Base-by-base conservation (phyloP, 495 filamentous ascomycete species). In the Elaphomyces granulatus region DNA sequence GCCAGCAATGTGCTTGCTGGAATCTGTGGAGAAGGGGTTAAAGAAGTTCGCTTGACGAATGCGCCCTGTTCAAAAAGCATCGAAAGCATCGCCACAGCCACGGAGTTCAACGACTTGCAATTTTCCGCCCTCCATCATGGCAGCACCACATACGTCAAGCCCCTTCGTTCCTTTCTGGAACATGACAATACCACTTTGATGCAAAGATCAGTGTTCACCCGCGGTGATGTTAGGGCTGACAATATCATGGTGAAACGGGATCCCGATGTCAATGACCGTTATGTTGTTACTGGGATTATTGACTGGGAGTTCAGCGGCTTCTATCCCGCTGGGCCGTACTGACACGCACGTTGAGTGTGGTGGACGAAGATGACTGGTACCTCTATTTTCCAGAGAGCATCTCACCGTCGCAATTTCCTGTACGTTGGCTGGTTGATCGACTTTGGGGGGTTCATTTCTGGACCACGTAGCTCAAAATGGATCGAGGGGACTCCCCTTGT, bases 191-290 rank as follows among this genome's bases (percentile, higher is more conserved):
- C 45, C 7, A 41, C 31, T 23, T 40, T 37, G 15, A 19, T 30
- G 3, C 40, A 34, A 16, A 42, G 37, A 34, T 45, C 40, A 1
- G 59, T 64, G n/a, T 63, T 64, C 45, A 62, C 61, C 0, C 63
- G 63, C 40, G 58, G 54, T 20, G 54, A 64, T 49, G 35, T 66
- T 15, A 50, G 55, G 35, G 46, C 49, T 36, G 50, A 34, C 16
- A 67, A 67, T 45, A 60, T 64, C 28, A 61, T 63, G 48, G 61
- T 63, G 17, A 28, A 46, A 39, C 40, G 34, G 42, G 52, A 55
- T 44, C n/a, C 37, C 40, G 40, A 41, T 54, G 30, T 4, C 32
- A 18, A 18, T 37, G 56, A 46, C n/a, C n/a, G n/a, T 16, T 56
- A 55, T 37, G 33, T 44, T 32, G 38, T 61, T 34, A 51, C 51